These are phyloP conservation scores for Striga hermonthica DNA, from an alignment of 305 asterid species.

Conservation along the genomic window DNA sequence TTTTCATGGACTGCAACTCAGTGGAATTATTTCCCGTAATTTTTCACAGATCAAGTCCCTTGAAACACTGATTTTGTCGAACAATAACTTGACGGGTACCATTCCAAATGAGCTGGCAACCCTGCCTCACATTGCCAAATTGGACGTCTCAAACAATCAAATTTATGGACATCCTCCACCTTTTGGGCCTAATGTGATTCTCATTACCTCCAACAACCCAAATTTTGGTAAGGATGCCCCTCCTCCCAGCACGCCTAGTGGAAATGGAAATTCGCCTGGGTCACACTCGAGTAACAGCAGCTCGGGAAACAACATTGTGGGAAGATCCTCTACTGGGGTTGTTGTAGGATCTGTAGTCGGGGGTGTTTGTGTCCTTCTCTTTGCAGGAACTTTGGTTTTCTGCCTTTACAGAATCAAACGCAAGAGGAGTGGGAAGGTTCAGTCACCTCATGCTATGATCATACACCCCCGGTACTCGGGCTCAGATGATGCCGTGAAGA, in stretches of 20 bases:
- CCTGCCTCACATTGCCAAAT: constrained; percentile 44
- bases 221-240: constrained; percentile 71
- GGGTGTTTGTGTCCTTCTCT: constrained; percentile 43
- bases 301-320: constrained; percentile 23
- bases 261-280: constrained; percentile 29
- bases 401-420: constrained; percentile 43
- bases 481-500: constrained; percentile 74
- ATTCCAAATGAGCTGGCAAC: constrained; percentile 60
- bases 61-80: constrained; percentile 58
- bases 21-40: constrained; percentile 63
- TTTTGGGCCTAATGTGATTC: constrained; percentile 41
- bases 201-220: constrained; percentile 53
- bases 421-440: constrained; percentile 49
- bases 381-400: constrained; percentile 53
- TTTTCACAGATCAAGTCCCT: constrained; percentile 48
- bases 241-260: constrained; percentile 39
- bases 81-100: constrained; percentile 57
- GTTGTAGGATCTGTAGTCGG: constrained; percentile 74
- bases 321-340: constrained; percentile 46
- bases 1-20: constrained; percentile 56
- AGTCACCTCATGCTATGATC: constrained; percentile 53
- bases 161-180: constrained; percentile 60
- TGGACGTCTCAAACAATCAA: constrained; percentile 72
- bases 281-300: constrained; percentile 32
- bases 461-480: constrained; percentile 81